Evolutionary conservation across 179 eudicot genomes (phyloP), one percentile per base, ranked within the genome.

Genomic region (Corrigiola litoralis): DNA sequence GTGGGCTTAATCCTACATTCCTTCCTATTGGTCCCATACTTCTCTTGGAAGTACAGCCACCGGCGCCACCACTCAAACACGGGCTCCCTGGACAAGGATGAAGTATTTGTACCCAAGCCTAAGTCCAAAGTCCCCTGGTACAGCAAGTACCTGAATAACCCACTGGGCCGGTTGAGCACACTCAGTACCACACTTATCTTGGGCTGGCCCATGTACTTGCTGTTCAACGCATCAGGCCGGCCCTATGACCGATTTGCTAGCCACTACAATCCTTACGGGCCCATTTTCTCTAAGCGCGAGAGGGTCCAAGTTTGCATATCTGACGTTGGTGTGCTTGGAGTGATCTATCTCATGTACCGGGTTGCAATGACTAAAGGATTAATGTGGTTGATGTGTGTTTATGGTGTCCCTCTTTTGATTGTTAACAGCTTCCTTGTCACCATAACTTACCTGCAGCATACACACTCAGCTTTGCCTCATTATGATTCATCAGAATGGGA

Each of bases 31-130:
- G 87, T 85, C 38, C 89, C 86, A 0, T 84, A 84, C 73, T 84
- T 81, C 77, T 84, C 88, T 1, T 81, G 89, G 89, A 84, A 84
- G 58, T 80, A 77, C 52, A 85, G 89, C 54, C 89, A 85, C 57
- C 83, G 89, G 21, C 82, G 87, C 48, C 89, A 85, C 75, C 89
- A 85, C 74, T 80, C 85, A 23, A 85, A 85, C 81, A 85, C 85
- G 6, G 85, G 83, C 1, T 83, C 90, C 25, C 64, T 85, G 4
- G 85, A 85, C 6, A 69, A 70, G 2, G 90, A 85, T 31, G 90
- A 85, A 25, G 87, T 83, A 14, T 85, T 83, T 58, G 87, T 83
- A 16, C 87, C 87, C 3, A 83, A 83, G 56, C 75, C 79, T 25
- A 80, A 74, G 66, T 64, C 87, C 29, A 14, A 76, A 18, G 38